Conservation (phyloP, 352 stramenopile genomes). For the Globisporangium rhizosaccharum region DNA sequence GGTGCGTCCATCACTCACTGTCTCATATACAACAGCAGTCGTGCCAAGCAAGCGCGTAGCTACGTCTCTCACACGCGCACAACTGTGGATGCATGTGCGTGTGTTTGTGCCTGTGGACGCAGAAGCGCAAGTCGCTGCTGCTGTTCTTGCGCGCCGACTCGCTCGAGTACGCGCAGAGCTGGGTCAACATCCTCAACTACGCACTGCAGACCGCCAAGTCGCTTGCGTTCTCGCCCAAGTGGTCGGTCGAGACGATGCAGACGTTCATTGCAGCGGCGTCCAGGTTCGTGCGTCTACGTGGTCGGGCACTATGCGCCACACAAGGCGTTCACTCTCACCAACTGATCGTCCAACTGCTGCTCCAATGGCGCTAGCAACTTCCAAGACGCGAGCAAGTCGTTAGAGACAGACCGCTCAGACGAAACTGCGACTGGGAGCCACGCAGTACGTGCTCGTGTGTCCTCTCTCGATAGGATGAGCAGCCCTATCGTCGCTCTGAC, state of each 20-base stretch:
- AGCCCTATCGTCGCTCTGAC: too few species aligned
- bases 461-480: too few species aligned
- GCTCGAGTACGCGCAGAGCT: slow-evolving; percentile 56
- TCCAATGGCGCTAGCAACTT: slow-evolving; percentile 9
- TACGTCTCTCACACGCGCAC: background rate
- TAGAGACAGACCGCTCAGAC: background rate
- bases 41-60: background rate
- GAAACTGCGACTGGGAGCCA: background rate
- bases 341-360: background rate
- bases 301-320: background rate
- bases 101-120: background rate
- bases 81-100: background rate
- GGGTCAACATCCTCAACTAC: slow-evolving; percentile 79
- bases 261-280: slow-evolving; percentile 67
- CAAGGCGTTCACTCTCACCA: background rate
- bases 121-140: slow-evolving; percentile 77
- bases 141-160: slow-evolving; percentile 78
- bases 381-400: slow-evolving; percentile 7
- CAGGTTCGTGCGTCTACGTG: slow-evolving; percentile 19
- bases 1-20: slow-evolving; percentile 19
- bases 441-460: background rate
- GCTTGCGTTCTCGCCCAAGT: slow-evolving; percentile 55
- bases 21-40: background rate
- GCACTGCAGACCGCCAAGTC: slow-evolving; percentile 66
- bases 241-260: slow-evolving; percentile 68